Conservation (phyloP, 1,139 yeast species). For the Geotrichum carabidarum region DNA sequence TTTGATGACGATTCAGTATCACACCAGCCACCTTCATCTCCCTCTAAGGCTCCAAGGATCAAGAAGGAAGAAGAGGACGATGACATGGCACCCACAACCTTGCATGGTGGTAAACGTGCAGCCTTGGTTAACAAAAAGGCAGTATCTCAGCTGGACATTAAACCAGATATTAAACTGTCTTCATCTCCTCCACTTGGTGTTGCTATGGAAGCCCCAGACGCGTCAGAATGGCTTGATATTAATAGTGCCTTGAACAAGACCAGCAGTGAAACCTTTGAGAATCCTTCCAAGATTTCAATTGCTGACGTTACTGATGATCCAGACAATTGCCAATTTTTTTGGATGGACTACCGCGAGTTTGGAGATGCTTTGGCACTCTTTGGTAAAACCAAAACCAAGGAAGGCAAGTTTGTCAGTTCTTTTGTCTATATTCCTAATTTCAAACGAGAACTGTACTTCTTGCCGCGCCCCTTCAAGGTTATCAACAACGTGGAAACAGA, state of each 20-base stretch:
- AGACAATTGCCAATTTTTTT: slow-evolving; percentile 64
- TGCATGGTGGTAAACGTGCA: slow-evolving; percentile 10
- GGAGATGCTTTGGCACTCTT: slow-evolving; percentile 67
- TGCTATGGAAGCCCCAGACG: slow-evolving; percentile 9
- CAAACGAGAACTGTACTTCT: slow-evolving; percentile 65
- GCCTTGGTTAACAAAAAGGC: slow-evolving; percentile 5
- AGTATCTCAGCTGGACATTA: neutral
- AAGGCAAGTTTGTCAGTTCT: slow-evolving; percentile 55
- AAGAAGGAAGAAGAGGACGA: slow-evolving; percentile 13
- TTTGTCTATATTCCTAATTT: slow-evolving; percentile 73
- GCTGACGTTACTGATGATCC: slow-evolving; percentile 34
- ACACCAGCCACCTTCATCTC: slow-evolving; percentile 16
- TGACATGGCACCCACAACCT: slow-evolving; percentile 5
- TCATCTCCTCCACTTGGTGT: slow-evolving; percentile 1
- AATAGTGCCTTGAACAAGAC: slow-evolving; percentile 7
- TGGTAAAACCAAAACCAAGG: slow-evolving; percentile 57
- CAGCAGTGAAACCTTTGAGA: slow-evolving; percentile 6
- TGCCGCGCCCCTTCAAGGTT: slow-evolving; percentile 46
- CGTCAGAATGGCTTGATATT: slow-evolving; percentile 17
- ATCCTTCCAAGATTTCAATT: slow-evolving; percentile 13
- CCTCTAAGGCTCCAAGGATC: neutral
- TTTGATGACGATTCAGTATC: slow-evolving; percentile 31
- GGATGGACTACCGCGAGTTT: slow-evolving; percentile 86
- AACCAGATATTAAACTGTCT: slow-evolving; percentile 5
- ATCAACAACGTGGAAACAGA: slow-evolving; percentile 41